These are phyloP conservation scores for Yarrowia deformans DNA, from an alignment of 805 yeast species.

Conservation along the genomic window DNA sequence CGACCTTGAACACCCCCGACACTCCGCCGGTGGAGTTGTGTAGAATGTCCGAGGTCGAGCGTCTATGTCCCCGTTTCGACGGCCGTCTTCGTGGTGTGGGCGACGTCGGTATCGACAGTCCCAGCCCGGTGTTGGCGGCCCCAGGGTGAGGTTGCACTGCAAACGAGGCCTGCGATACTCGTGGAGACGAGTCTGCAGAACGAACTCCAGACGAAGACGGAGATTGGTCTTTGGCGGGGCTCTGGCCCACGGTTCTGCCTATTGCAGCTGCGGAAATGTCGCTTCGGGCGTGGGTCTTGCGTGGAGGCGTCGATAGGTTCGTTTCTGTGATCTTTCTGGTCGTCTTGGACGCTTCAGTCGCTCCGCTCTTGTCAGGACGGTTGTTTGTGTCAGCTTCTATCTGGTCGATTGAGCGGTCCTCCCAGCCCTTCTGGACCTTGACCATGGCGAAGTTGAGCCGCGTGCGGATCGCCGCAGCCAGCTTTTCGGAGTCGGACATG, in stretches of 20 bases:
- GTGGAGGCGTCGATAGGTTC: not conserved
- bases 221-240: not conserved
- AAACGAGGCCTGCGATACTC: constrained; percentile 1
- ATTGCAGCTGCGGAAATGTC: constrained; percentile 6
- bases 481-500: constrained; percentile 37
- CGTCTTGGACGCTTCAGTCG: not conserved
- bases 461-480: constrained; percentile 36
- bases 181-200: constrained; percentile 24
- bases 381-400: constrained; percentile 2
- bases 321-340: too few relatives aligned
- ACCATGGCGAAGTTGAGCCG: constrained; percentile 38
- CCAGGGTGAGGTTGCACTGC: constrained; percentile 10
- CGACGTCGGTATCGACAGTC: constrained; percentile 18
- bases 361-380: too few relatives aligned
- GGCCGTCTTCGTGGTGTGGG: constrained; percentile 14
- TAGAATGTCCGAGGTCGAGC: constrained; percentile 20
- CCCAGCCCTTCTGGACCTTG: constrained; percentile 38
- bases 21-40: constrained; percentile 26
- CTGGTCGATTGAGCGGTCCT: constrained; percentile 30
- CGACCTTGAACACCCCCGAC: constrained; percentile 26
- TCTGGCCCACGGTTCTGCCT: not conserved
- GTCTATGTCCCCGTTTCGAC: constrained; percentile 3
- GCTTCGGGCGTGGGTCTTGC: not conserved
- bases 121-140: not conserved
- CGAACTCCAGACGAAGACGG: not conserved